Evolutionary conservation across 2,329 filamentous ascomycete genomes (phyloP).

Genomic region (Talaromyces rugulosus): DNA sequence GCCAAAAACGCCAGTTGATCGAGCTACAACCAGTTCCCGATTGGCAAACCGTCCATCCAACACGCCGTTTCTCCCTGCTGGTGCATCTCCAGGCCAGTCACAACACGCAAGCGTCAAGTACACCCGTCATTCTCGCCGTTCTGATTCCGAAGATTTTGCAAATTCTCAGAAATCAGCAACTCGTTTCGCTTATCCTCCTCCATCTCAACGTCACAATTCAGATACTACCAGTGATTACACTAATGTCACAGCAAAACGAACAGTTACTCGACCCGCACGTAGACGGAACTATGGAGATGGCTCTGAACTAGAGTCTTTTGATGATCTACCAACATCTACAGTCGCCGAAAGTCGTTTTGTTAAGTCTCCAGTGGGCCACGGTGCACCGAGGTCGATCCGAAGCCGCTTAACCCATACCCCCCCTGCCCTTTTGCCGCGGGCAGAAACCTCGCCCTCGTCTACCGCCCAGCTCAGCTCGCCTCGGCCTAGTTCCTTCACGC

Average conservation of each 20-base stretch:
- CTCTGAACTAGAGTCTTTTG: conserved; percentile 85
- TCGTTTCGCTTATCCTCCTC: conserved; percentile 37
- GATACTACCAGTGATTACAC: conserved; percentile 49
- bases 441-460: conserved; percentile 44
- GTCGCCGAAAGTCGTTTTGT: conserved; percentile 76
- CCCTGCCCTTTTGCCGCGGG: conserved; percentile 20
- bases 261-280: conserved; percentile 68
- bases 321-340: conserved; percentile 86
- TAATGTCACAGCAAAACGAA: conserved; percentile 59
- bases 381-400: conserved; percentile 60
- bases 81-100: conserved; percentile 67
- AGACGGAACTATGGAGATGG: conserved; percentile 82
- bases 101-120: conserved; percentile 73
- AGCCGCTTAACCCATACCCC: conserved; percentile 45
- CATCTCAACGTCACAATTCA: conserved; percentile 39
- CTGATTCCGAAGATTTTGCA: conserved; percentile 69
- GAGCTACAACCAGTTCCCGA: conserved; percentile 37
- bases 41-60: conserved; percentile 54
- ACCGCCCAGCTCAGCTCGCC: conserved; percentile 53
- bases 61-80: conserved; percentile 74
- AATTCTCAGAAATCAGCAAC: conserved; percentile 45
- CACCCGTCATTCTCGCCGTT: conserved; percentile 68
- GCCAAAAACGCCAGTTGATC: conserved; percentile 69
- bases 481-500: conserved; percentile 48
- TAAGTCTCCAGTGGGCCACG: conserved; percentile 69